These are phyloP conservation scores for Fusarium pilosicola DNA, from an alignment of 2,329 filamentous ascomycete genomes.

Conservation along the genomic window DNA sequence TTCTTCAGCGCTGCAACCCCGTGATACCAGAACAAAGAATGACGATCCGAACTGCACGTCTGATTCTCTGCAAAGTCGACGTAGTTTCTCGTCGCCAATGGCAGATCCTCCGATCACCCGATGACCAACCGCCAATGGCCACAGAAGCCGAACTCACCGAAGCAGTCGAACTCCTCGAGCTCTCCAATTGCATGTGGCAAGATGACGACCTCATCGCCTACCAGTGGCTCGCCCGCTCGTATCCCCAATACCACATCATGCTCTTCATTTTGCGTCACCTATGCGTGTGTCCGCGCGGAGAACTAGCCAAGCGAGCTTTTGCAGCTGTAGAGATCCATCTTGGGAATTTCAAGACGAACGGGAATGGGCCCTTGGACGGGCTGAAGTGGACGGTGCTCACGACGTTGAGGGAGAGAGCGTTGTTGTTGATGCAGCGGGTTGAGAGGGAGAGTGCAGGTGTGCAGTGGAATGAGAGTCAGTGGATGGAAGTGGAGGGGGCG, in stretches of 20 bases:
- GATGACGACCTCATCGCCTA: conserved; percentile 53
- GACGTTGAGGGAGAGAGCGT: conserved; percentile 46
- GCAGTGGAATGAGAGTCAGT: background rate
- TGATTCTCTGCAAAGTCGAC: conserved; percentile 53
- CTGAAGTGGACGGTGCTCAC: conserved; percentile 48
- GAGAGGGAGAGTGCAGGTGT: background rate
- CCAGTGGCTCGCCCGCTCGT: conserved; percentile 52
- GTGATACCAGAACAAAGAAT: conserved; percentile 57
- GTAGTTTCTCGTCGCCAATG: conserved; percentile 60
- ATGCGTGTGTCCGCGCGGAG: conserved; percentile 50
- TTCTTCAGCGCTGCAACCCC: conserved; percentile 58
- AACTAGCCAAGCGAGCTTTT: conserved; percentile 49
- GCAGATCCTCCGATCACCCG: conserved; percentile 40
- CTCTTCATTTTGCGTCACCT: conserved; percentile 57
- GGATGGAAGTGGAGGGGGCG: background rate
- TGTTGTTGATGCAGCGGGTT: conserved; percentile 31
- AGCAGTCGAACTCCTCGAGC: conserved; percentile 50
- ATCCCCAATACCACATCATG: conserved; percentile 55
- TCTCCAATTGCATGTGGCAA: conserved; percentile 40
- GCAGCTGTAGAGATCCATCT: conserved; percentile 28
- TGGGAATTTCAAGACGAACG: background rate
- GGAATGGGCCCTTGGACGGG: conserved; percentile 4
- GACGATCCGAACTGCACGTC: conserved; percentile 41
- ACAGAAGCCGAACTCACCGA: conserved; percentile 49
- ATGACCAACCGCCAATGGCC: conserved; percentile 33